Base-by-base conservation (phyloP, 176 grass and related monocot genomes). In the Triticum turgidum region DNA sequence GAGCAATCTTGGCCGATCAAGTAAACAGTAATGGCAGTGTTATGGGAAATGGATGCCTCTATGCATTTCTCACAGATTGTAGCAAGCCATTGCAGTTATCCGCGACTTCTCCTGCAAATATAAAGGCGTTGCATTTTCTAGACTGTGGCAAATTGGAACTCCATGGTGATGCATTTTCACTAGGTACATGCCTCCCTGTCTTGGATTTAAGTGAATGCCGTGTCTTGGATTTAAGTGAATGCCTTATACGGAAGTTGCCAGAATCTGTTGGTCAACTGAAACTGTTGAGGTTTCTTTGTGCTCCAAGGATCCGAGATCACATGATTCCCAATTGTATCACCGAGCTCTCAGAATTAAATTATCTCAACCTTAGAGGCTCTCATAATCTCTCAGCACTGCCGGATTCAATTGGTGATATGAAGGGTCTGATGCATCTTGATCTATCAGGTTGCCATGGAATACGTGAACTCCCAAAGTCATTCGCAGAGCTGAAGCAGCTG, bases 211-310 rank as follows among this genome's bases (percentile, higher is more conserved):
- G 42, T 1, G 32, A 45, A 49, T 83, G 70, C 22, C 32, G 32
- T 32, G 32, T 32, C 32, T 32, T 32, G 32, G 32, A 32, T 32
- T 32, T 32, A 32, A 32, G 32, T 32, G 32, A 41, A 2, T 41
- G 38, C 38, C 3, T 2, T 0, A 7, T 56, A 4, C 3, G 0
- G 5, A 45, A n/a, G n/a, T 47, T 85, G 0, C 81, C 74, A 4
- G 1, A 51, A 10, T 89, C 62, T 17, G 51, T 84, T 78, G 30
- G 29, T 25, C 2, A 56, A 75, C n/a, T 89, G 22, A 70, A 78
- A 33, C 21, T 78, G 0, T 49, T 89, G 34, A 89, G 64, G 9
- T 85, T 38, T 67, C 87, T 89, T 24, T n/a, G 3, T 64, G 58
- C 80, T 80, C 56, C 87, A 13, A 4, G 1, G 14, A 9, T 42